Evolutionary conservation across 2,329 filamentous ascomycete genomes (phyloP).

Genomic region (Decorospora gaudefroyi): DNA sequence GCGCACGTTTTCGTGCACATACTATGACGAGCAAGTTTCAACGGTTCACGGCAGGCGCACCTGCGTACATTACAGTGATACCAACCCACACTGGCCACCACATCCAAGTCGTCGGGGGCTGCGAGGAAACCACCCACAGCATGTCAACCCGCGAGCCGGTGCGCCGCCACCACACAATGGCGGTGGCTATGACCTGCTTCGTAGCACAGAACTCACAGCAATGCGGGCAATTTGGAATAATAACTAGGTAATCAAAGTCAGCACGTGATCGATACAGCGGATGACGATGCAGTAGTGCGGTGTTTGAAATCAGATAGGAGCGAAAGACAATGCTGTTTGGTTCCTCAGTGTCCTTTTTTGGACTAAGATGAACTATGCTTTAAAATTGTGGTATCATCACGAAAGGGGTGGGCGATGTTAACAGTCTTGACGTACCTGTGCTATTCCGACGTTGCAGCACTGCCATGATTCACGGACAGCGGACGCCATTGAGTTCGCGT

Average conservation of each 20-base stretch:
- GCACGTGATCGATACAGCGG: conserved; percentile 5
- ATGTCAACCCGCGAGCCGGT: conserved; percentile 2
- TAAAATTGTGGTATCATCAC: conserved; percentile 48
- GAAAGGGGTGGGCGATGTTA: conserved; percentile 16
- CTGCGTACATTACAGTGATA: conserved; percentile 23
- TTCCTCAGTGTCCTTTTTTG: conserved; percentile 47
- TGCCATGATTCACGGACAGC: conserved; percentile 1
- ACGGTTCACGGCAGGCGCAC: conserved; percentile 19
- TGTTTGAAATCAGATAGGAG: conserved; percentile 47
- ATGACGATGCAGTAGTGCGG: background rate
- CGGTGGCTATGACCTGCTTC: conserved; percentile 3
- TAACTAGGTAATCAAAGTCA: conserved; percentile 14
- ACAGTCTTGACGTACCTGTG: conserved; percentile 32
- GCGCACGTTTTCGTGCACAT: conserved; percentile 18
- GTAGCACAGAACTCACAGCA: conserved; percentile 1
- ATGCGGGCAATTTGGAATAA: background rate
- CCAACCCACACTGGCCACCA: conserved; percentile 6
- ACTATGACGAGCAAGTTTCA: conserved; percentile 22
- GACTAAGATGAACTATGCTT: conserved; percentile 54
- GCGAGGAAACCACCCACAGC: conserved; percentile 12
- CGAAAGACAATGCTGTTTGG: conserved; percentile 51
- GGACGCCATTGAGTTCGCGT: conserved; percentile 5
- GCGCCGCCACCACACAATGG: conserved; percentile 13
- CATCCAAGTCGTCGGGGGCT: conserved; percentile 20
- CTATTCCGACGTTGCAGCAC: conserved; percentile 4